These are phyloP conservation scores for Podospora sp. DNA, from an alignment of 495 filamentous ascomycete species.

Conservation along the genomic window DNA sequence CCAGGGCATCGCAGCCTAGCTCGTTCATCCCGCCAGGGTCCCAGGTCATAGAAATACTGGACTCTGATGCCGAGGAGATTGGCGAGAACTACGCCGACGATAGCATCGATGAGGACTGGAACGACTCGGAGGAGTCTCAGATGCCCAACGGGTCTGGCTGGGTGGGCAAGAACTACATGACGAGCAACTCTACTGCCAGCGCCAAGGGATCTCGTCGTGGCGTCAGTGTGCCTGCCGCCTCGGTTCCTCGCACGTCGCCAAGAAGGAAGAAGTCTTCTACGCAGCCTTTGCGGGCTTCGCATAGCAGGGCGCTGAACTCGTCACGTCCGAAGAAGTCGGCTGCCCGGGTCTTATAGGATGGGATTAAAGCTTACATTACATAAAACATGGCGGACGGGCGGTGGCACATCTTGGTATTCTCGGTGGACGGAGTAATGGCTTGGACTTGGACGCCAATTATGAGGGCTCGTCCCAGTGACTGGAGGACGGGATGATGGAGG, in stretches of 20 bases:
- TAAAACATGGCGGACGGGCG: too few species aligned
- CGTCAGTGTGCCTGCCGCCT: conserved; percentile 18
- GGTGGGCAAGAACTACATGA: conserved; percentile 38
- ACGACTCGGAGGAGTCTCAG: conserved; percentile 26
- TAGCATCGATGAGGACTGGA: conserved; percentile 41
- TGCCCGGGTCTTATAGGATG: conserved; percentile 2
- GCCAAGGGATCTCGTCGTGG: conserved; percentile 17
- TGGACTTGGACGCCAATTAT: too few species aligned
- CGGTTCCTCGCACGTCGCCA: neutral
- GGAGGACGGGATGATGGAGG: too few species aligned
- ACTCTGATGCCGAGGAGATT: conserved; percentile 37
- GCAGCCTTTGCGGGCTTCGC: too few species aligned
- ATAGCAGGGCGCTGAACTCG: neutral
- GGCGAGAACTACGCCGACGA: conserved; percentile 49
- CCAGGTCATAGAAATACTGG: conserved; percentile 44
- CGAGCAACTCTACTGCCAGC: neutral
- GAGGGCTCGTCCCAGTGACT: too few species aligned
- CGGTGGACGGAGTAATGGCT: too few species aligned
- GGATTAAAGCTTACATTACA: neutral
- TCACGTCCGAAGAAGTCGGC: conserved; percentile 3
- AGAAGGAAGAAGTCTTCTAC: conserved; percentile 1
- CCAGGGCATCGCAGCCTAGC: neutral
- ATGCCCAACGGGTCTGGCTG: conserved; percentile 42
- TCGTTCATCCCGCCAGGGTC: conserved; percentile 42
- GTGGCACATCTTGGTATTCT: too few species aligned